Base-by-base conservation (phyloP, 169 alveolate genomes). In the Sarcocystis neurona region DNA sequence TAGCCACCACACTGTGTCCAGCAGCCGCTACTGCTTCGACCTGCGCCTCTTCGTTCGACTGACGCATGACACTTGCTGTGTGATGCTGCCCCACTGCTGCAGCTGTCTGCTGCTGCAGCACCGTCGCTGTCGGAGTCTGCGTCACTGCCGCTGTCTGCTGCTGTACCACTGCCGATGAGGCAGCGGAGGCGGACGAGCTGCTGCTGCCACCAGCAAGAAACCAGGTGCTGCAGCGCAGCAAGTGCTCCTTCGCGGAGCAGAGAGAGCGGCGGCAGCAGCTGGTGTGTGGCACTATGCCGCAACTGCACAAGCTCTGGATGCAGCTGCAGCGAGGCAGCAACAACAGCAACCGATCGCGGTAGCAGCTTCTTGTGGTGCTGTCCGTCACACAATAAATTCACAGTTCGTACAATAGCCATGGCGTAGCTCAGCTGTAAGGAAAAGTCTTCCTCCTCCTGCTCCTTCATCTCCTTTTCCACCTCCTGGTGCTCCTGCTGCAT, bases 211-310 rank as follows among this genome's bases (percentile, higher is more conserved):
- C 74, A 84, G 50, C 6, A 30, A 27, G 15, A 66, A 34, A 60
- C 66, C 20, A 84, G 84, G 1, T 84, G 87, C 43, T 79, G 66
- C 27, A 79, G 75, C 0, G 75, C 75, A 30, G 87, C 47, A n/a
- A 50, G 32, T 32, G 53, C 87, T 41, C 79, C 89, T 44, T 84
- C 89, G 46, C 89, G 79, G 41, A 84, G 70, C 47, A 58, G 72
- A 46, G 72, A 72, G 56, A 84, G 70, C 43, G 89, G 27, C 27
- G 89, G 89, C 50, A 84, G 79, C 20, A n/a, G 23, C n/a, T 84
- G 89, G 70, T 84, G 89, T 12, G 89, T 84, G 41, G 89, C 89
- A 5, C 66, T 82, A 3, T 84, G 89, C 63, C 89, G 79, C 89
- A 84, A 48, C 89, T 84, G 89, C 50, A 84, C 89, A 32, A 43